phyloP scores from a whole-genome alignment of 139 green algal genomes.

The Edaphochlamys debaryana region DNA sequence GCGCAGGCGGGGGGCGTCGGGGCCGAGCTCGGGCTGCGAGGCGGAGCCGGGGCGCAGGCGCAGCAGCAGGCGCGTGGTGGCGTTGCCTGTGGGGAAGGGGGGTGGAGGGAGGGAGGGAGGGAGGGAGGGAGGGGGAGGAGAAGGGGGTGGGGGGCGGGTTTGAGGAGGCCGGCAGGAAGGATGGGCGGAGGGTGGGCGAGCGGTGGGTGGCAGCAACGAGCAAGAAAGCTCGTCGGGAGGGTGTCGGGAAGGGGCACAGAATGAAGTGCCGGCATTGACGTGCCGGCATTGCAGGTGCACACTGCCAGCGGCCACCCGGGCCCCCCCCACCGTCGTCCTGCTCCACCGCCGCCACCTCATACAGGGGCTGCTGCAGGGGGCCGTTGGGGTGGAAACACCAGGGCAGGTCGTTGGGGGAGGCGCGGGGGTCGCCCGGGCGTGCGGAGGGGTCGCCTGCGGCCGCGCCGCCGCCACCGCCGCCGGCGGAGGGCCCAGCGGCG shows the following conservation, averaged over 20 bases:
- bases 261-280: too few species aligned
- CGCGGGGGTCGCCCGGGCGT: not conserved
- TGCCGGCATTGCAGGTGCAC: too few species aligned
- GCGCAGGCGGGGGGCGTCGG: not conserved
- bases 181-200: too few species aligned
- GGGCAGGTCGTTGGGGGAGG: conserved; percentile 1
- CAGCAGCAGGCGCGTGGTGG: conserved; percentile 1
- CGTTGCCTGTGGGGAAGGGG: not conserved
- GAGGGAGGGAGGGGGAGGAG: too few species aligned
- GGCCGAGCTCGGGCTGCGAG: not conserved
- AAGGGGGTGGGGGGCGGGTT: too few species aligned
- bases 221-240: too few species aligned
- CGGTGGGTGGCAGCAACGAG: too few species aligned
- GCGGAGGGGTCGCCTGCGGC: not conserved
- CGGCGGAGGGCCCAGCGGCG: not conserved
- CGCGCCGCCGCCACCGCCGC: not conserved
- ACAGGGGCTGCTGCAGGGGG: conserved; percentile 1
- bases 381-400: conserved; percentile 40
- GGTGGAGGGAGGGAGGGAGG: not conserved
- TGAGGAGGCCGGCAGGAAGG: too few species aligned
- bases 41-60: not conserved
- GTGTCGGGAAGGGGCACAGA: too few species aligned
- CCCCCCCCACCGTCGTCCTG: too few species aligned
- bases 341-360: not conserved
- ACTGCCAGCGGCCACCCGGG: too few species aligned